Percentiles rank a stretch among this genome's conserved stretches.
phyloP scores from a whole-genome alignment of 352 stramenopile genomes.

The Globisporangium ultimum region DNA sequence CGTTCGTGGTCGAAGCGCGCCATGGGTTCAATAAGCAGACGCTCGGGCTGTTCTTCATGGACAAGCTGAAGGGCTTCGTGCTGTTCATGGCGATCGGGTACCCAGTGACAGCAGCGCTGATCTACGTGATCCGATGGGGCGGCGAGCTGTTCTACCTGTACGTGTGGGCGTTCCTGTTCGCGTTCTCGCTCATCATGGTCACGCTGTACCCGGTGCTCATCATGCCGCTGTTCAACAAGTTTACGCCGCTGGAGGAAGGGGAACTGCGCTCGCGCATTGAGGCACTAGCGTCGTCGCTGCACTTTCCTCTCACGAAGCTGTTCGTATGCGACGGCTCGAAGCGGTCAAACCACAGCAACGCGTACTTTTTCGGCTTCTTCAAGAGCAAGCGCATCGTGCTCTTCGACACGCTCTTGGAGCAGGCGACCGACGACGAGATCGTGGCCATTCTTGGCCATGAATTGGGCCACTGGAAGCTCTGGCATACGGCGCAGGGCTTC shows the following conservation, averaged over 20 bases:
- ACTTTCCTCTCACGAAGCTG: conserved; percentile 96
- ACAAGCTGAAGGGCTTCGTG: conserved; percentile 93
- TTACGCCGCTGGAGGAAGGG: conserved; percentile 85
- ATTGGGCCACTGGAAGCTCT: conserved; percentile 96
- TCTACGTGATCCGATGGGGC: conserved; percentile 73
- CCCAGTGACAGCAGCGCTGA: conserved; percentile 56
- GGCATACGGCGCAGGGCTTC: conserved; percentile 94
- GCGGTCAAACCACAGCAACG: conserved; percentile 91
- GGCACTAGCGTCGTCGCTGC: conserved; percentile 82
- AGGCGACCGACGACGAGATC: conserved; percentile 92
- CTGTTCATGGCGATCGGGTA: conserved; percentile 86
- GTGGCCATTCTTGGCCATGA: conserved; percentile 96
- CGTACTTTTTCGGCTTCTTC: conserved; percentile 93
- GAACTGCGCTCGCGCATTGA: conserved; percentile 92
- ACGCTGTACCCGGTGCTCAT: conserved; percentile 95
- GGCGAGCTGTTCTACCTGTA: conserved; percentile 87
- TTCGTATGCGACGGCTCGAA: conserved; percentile 98
- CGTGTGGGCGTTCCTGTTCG: conserved; percentile 94
- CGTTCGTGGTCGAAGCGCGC: conserved; percentile 95
- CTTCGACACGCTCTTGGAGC: conserved; percentile 96
- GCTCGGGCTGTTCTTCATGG: conserved; percentile 90
- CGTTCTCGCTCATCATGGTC: conserved; percentile 94
- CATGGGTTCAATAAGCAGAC: conserved; percentile 99
- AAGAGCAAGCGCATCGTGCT: conserved; percentile 97
- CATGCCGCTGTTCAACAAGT: conserved; percentile 98